phyloP scores from a whole-genome alignment of 176 grass and related monocot genomes.

The Luzula sylvatica region DNA sequence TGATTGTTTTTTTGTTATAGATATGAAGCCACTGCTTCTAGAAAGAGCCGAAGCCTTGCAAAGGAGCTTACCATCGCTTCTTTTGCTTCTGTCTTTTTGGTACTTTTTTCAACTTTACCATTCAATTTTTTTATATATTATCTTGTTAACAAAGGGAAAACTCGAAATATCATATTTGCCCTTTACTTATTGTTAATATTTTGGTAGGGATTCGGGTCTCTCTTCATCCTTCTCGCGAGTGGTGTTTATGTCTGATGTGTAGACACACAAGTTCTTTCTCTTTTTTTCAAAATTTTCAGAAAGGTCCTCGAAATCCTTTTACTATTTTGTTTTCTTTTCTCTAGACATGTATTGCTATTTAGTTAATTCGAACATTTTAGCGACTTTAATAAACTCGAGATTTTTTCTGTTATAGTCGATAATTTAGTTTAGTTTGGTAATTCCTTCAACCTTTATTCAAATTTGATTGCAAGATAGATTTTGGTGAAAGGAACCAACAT shows the following conservation, averaged over 20 bases:
- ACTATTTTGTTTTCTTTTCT: not conserved
- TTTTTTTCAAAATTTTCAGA: not conserved
- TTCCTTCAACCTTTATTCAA: too few relatives aligned
- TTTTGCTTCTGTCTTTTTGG: conserved; percentile 69
- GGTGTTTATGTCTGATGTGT: conserved; percentile 74
- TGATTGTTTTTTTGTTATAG: conserved; percentile 31
- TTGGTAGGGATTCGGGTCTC: conserved; percentile 77
- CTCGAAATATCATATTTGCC: not conserved
- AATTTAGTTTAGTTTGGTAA: conserved; percentile 10
- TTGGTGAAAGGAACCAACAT: too few relatives aligned
- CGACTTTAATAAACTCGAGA: not conserved
- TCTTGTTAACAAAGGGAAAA: not conserved
- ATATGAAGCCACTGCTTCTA: conserved; percentile 85
- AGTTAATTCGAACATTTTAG: not conserved
- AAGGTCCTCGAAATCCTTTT: not conserved
- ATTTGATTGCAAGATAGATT: too few relatives aligned
- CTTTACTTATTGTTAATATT: too few relatives aligned
- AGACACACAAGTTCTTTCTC: not conserved
- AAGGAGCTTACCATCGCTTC: conserved; percentile 59
- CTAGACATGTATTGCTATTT: conserved; percentile 10
- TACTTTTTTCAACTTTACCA: conserved; percentile 4
- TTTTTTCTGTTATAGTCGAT: conserved; percentile 8
- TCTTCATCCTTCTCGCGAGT: conserved; percentile 83
- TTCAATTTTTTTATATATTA: not conserved
- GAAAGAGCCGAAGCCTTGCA: conserved; percentile 54